phyloP scores from a whole-genome alignment of 1,139 yeast species.

The Blastobotrys petasosporus region DNA sequence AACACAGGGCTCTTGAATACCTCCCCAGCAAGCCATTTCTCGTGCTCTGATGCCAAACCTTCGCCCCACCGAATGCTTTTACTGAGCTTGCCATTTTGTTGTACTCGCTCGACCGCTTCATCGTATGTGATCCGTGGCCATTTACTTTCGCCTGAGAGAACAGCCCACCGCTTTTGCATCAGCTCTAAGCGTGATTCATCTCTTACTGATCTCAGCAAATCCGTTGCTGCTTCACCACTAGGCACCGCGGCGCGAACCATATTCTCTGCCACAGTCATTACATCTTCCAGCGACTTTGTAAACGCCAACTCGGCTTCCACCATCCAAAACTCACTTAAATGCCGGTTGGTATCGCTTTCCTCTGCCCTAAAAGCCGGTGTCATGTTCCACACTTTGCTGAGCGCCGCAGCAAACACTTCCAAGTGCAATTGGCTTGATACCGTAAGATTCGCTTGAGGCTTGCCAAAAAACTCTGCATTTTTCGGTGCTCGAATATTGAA shows the following conservation, averaged over 20 bases:
- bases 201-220: slow-evolving; percentile 37
- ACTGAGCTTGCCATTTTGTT: slow-evolving; percentile 26
- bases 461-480: slow-evolving; percentile 52
- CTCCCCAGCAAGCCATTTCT: slow-evolving; percentile 77
- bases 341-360: slow-evolving; percentile 82
- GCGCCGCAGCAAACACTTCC: slow-evolving; percentile 70
- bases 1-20: slow-evolving; percentile 72
- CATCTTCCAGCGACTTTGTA: slow-evolving; percentile 48
- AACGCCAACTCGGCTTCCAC: slow-evolving; percentile 85
- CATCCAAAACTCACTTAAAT: slow-evolving; percentile 97
- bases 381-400: slow-evolving; percentile 80
- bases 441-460: slow-evolving; percentile 56
- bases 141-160: slow-evolving; percentile 27
- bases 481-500: slow-evolving; percentile 45
- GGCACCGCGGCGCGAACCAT: slow-evolving; percentile 57
- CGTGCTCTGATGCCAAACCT: slow-evolving; percentile 76
- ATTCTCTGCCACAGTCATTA: slow-evolving; percentile 60
- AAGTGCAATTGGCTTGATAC: slow-evolving; percentile 91
- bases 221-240: slow-evolving; percentile 28
- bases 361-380: slow-evolving; percentile 96
- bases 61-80: slow-evolving; percentile 56
- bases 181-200: slow-evolving; percentile 38
- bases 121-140: slow-evolving; percentile 77
- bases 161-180: slow-evolving; percentile 32
- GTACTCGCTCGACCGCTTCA: slow-evolving; percentile 59